Base-by-base conservation (phyloP, 768 basidiomycete genomes). In the Coprinopsis sp. region DNA sequence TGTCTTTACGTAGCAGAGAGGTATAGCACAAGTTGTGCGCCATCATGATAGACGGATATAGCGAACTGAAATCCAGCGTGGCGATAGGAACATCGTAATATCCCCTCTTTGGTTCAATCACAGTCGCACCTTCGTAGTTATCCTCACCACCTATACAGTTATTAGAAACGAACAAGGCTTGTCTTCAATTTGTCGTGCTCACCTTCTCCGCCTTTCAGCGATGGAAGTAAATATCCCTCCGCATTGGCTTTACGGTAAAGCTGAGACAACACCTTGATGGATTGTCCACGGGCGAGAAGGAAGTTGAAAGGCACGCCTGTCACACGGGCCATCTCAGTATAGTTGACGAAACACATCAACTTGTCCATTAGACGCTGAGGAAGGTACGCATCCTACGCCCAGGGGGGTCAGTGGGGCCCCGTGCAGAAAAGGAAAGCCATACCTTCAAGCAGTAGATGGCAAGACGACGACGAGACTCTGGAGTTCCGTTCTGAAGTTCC, bases 11-110 rank as follows among this genome's bases (percentile, higher is more conserved):
- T 29, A 97, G 64, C n/a, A 98, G 73, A 0, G 96, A 97, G 0
- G 96, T 97, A 60, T 98, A 99, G 64, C 96, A 99, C 1, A 99
- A 71, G 61, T 99, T 99, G 66, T 99, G 96, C 2, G 95, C 96
- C 94, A 97, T 97, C 96, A 99, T 99, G 68, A 99, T 98, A 0
- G 96, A 98, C 3, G 96, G 96, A 65, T 99, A 99, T 51, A 99
- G 76, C 2, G 94, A 97, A 49, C 91, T 93, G 69, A 99, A 99
- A 77, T 99, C 96, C 37, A 99, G 79, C 0, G 96, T 98, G 11
- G 96, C 94, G 58, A 99, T 97, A 2, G 96, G 96, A 0, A 83
- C 79, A 60, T 96, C 91, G 61, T 98, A 99, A 65, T 92, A 99
- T 0, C 95, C 96, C 59, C 85, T 92, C 63, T 78, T 83, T 3